These are phyloP conservation scores for Mikania micrantha DNA, from an alignment of 129 eudicot genomes.

Conservation along the genomic window DNA sequence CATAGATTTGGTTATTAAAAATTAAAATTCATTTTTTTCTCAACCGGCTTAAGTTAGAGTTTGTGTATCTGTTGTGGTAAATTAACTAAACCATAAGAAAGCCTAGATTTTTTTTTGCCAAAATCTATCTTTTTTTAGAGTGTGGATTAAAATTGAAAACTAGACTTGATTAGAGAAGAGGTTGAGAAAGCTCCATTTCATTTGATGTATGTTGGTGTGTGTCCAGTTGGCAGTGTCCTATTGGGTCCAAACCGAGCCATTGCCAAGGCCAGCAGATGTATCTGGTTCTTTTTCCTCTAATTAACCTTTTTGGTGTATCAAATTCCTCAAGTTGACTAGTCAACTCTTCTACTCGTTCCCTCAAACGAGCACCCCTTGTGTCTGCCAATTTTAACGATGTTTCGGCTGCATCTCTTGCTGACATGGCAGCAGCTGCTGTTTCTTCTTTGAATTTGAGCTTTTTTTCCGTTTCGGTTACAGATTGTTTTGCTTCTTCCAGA, in stretches of 20 bases:
- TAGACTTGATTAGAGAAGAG: slow-evolving; percentile 45
- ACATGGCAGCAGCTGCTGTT: slow-evolving; percentile 95
- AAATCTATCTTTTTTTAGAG: slow-evolving; percentile 5
- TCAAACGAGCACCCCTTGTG: slow-evolving; percentile 62
- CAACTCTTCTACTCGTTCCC: slow-evolving; percentile 83
- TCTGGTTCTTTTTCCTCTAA: slow-evolving; percentile 49
- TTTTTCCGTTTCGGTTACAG: slow-evolving; percentile 56
- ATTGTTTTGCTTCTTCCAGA: slow-evolving; percentile 81
- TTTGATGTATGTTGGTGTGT: slow-evolving; percentile 40
- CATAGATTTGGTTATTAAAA: no score
- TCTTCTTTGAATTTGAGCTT: slow-evolving; percentile 92
- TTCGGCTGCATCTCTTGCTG: slow-evolving; percentile 97
- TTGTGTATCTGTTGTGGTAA: no score
- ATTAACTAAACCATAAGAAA: no score
- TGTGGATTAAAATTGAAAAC: slow-evolving; percentile 12
- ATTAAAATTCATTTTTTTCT: no score
- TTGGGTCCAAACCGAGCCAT: slow-evolving; percentile 84
- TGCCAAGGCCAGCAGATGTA: slow-evolving; percentile 97
- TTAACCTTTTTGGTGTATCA: slow-evolving; percentile 47
- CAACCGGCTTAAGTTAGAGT: no score
- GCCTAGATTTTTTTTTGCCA: slow-evolving; percentile 4
- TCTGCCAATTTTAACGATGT: slow-evolving; percentile 80
- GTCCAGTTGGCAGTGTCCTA: slow-evolving; percentile 39
- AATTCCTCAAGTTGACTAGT: slow-evolving; percentile 69
- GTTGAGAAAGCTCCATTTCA: slow-evolving; percentile 98